Base-by-base conservation (phyloP, 2,329 filamentous ascomycete genomes). In the Xylaria sp. region DNA sequence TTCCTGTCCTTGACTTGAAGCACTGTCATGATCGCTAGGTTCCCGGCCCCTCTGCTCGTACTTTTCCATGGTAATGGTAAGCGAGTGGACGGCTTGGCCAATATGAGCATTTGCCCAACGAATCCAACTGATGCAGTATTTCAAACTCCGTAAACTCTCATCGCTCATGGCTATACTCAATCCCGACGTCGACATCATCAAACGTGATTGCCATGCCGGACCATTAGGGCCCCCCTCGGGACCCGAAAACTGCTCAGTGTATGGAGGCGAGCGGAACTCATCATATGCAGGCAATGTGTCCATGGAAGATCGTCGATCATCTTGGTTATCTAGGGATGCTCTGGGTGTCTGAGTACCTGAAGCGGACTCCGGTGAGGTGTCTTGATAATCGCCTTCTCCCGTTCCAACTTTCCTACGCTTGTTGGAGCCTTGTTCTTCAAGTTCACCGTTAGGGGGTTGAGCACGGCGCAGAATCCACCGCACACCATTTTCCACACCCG, bases 161-260 rank as follows among this genome's bases (percentile, higher is more conserved):
- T 97, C 92, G 76, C 92, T 97, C 87, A 99, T 94, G 0, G 96
- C 94, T 18, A 97, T 91, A 72, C 94, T 94, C 0, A 98, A 86
- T 0, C 94, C 95, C 0, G 94, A 97, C 0, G 95, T 98, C 5
- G 93, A 94, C 79, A 97, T 92, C 73, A 97, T 92, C 20, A 98
- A 84, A 15, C 94, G 90, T 12, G 92, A 93, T 70, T 92, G 93
- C 94, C 94, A 97, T 76, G 85, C 78, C 34, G 74, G 72, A 52
- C 74, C 75, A 55, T 73, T 72, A 9, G 76, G 72, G 15, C 75
- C 75, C 6, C 74, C 69, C 39, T 81, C 77, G 37, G 81, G 73
- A 69, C 76, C 78, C 68, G 78, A 80, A 25, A 77, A 79, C 1
- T 86, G 83, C 73, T 93, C 91, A 62, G 91, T 90, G 74, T 95